Evolutionary conservation across 306 rosid species (phyloP).

Genomic region (Dicorynia guianensis): DNA sequence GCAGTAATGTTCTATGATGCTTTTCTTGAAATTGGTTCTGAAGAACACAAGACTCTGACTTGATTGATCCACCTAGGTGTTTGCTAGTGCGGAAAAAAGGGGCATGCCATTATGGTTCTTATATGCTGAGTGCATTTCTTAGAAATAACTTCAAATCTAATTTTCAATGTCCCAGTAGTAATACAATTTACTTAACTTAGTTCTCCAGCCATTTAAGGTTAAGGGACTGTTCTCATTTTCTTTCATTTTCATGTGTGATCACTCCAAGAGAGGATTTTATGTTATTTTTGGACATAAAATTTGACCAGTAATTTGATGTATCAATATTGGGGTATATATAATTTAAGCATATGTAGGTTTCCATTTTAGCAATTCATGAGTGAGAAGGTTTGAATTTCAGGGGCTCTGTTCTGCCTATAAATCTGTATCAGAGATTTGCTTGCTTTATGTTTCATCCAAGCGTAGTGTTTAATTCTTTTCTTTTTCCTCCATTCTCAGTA

Average conservation of each 20-base stretch:
- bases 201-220: background rate
- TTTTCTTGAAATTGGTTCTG: background rate
- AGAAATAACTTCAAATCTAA: slow-evolving; percentile 3
- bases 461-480: background rate
- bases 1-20: slow-evolving; percentile 8
- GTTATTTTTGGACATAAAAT: too few species aligned
- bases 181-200: too few species aligned
- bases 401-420: slow-evolving; percentile 22
- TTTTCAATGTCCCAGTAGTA: too few species aligned
- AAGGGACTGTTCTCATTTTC: too few species aligned
- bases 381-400: slow-evolving; percentile 2
- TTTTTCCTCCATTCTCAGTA: background rate
- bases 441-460: background rate
- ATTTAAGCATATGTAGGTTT: slow-evolving; percentile 25
- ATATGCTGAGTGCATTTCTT: slow-evolving; percentile 15
- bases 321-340: background rate
- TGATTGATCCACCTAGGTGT: background rate
- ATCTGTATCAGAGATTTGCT: slow-evolving; percentile 1
- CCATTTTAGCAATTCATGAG: background rate
- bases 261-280: too few species aligned
- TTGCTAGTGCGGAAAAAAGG: slow-evolving; percentile 12
- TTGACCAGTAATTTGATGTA: too few species aligned
- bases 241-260: background rate
- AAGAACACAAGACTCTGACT: background rate
- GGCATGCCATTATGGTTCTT: slow-evolving; percentile 5